phyloP scores from a whole-genome alignment of 306 rosid species.

The Morella rubra region DNA sequence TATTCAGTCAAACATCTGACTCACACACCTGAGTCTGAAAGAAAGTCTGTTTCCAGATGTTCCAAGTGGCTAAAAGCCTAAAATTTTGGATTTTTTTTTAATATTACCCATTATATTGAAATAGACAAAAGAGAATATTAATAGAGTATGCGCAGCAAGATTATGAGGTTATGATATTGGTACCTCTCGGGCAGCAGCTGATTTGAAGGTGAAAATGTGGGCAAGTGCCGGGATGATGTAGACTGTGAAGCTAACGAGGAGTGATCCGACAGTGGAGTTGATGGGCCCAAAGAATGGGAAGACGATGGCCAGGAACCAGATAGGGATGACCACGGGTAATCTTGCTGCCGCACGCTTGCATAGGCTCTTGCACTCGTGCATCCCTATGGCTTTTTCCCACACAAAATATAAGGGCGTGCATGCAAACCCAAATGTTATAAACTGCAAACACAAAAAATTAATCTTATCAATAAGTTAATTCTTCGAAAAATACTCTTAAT shows the following conservation, averaged over 20 bases:
- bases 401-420: conserved; percentile 92
- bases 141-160: background rate
- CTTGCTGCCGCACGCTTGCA: conserved; percentile 94
- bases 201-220: conserved; percentile 78
- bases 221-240: conserved; percentile 93
- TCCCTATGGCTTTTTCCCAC: conserved; percentile 91
- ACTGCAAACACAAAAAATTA: conserved; percentile 39
- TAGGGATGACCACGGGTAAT: conserved; percentile 88
- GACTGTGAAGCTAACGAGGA: conserved; percentile 95
- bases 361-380: conserved; percentile 90
- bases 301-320: conserved; percentile 92
- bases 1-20: conserved; percentile 7
- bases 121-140: background rate
- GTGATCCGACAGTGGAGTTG: conserved; percentile 96
- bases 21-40: background rate
- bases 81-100: too few relatives aligned
- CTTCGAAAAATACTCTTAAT: background rate
- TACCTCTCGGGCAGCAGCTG: conserved; percentile 89
- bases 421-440: conserved; percentile 96
- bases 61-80: background rate
- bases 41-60: background rate
- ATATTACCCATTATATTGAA: too few relatives aligned
- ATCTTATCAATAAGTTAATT: background rate
- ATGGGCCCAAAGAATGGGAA: conserved; percentile 98
- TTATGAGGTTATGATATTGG: background rate